Evolutionary conservation across 345 rosid genomes (phyloP).

Genomic region (Gossypium bickii): DNA sequence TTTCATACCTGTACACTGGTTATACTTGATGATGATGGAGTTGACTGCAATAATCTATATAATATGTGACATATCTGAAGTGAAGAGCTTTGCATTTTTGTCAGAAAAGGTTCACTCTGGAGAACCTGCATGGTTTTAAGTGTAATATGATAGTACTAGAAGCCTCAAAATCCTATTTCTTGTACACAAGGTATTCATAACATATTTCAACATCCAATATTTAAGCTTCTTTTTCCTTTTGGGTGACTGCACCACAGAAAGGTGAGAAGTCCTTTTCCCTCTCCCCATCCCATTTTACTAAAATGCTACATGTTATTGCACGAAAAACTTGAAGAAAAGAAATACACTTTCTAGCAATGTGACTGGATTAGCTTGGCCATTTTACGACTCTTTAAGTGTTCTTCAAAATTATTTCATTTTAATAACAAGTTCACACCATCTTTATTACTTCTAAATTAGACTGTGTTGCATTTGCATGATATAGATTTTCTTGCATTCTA

Average conservation of each 20-base stretch:
- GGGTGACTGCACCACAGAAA: no score
- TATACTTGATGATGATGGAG: constrained; percentile 40
- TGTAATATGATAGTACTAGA: not conserved
- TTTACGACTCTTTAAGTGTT: not conserved
- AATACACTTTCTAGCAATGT: not conserved
- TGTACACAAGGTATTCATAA: not conserved
- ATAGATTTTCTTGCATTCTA: not conserved
- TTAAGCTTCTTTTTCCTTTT: not conserved
- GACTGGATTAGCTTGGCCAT: not conserved
- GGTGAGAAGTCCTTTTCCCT: no score
- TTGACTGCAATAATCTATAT: constrained; percentile 41
- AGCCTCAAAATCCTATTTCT: not conserved
- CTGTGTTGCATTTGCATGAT: not conserved
- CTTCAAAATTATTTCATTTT: not conserved
- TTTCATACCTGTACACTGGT: constrained; percentile 55
- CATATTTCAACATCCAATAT: not conserved
- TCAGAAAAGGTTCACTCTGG: constrained; percentile 47
- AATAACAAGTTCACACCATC: not conserved
- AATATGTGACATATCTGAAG: constrained; percentile 56
- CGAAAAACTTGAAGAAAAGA: not conserved
- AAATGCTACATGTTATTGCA: not conserved
- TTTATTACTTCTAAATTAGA: not conserved
- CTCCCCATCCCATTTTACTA: not conserved
- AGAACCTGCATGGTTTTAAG: constrained; percentile 39
- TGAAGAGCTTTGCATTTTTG: constrained; percentile 55